Conservation (phyloP, 2,329 filamentous ascomycete species). For the Ilyonectria destructans region DNA sequence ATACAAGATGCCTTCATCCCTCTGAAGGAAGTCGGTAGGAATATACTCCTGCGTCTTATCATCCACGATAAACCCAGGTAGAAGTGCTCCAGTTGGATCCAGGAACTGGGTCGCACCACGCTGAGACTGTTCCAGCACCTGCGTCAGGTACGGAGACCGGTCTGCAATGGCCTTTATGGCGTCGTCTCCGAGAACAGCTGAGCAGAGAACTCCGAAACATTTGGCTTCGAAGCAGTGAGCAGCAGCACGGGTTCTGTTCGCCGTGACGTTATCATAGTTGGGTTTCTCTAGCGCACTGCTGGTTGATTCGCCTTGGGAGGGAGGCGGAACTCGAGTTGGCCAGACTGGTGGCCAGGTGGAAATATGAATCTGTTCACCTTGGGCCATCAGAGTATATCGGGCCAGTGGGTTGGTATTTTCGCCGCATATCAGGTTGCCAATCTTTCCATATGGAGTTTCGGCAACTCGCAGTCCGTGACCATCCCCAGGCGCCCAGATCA, state of each 20-base stretch:
- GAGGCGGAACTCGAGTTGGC: constrained; percentile 60
- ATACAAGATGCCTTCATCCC: constrained; percentile 66
- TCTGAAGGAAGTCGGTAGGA: constrained; percentile 58
- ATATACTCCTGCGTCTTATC: constrained; percentile 36
- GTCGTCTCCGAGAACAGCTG: constrained; percentile 59
- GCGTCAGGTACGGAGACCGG: constrained; percentile 49
- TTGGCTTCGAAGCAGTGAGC: constrained; percentile 74
- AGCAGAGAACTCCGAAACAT: constrained; percentile 68
- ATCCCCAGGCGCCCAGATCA: constrained; percentile 69
- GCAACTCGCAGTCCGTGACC: constrained; percentile 65
- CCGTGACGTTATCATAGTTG: constrained; percentile 70
- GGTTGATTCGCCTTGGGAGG: background rate
- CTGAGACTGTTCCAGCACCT: constrained; percentile 56
- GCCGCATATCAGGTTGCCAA: constrained; percentile 69
- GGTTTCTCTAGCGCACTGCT: background rate
- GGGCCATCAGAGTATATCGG: constrained; percentile 67
- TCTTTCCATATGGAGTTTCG: constrained; percentile 61
- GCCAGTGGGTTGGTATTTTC: constrained; percentile 73
- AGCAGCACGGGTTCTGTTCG: constrained; percentile 67
- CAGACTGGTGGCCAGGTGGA: constrained; percentile 70
- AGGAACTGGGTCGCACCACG: constrained; percentile 66
- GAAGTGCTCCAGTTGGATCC: constrained; percentile 63
- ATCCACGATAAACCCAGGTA: constrained; percentile 57
- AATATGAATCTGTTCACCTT: constrained; percentile 71
- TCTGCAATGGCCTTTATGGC: constrained; percentile 55